Percentiles rank a stretch among this genome's conserved stretches.
phyloP scores from a whole-genome alignment of 805 yeast genomes.

The Saccharomycopsis selenospora region DNA sequence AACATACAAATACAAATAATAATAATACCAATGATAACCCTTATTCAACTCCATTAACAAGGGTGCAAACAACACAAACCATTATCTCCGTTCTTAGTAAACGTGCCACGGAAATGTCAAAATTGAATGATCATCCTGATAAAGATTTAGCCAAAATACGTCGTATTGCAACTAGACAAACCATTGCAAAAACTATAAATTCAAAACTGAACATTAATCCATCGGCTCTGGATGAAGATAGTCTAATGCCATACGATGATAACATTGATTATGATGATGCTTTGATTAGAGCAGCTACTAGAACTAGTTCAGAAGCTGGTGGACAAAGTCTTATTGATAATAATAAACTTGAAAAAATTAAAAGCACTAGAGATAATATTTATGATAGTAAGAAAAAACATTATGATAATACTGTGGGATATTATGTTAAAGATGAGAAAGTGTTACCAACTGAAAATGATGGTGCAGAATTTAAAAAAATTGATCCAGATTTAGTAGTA shows the following conservation, averaged over 20 bases:
- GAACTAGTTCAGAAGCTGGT: not conserved
- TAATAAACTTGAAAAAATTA: not conserved
- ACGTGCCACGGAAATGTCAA: not conserved
- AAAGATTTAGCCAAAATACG: not conserved
- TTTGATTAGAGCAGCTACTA: no score
- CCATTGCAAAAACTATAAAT: no score
- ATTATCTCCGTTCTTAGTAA: conserved; percentile 3
- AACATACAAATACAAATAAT: no score
- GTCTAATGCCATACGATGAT: not conserved
- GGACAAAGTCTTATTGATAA: not conserved
- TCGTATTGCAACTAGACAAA: not conserved
- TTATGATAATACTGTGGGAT: not conserved
- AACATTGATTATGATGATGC: not conserved
- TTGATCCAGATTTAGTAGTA: conserved; percentile 61
- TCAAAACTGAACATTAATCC: no score
- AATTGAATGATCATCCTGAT: not conserved
- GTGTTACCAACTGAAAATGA: conserved; percentile 31
- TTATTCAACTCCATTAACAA: not conserved
- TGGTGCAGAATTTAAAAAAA: conserved; percentile 45
- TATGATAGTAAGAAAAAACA: not conserved
- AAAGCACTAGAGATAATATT: not conserved
- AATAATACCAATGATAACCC: not conserved
- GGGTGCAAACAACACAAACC: not conserved
- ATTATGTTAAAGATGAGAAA: conserved; percentile 10
- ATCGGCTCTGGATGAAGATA: not conserved